phyloP scores from a whole-genome alignment of 2,329 filamentous ascomycete genomes.

The Botryotinia calthae region DNA sequence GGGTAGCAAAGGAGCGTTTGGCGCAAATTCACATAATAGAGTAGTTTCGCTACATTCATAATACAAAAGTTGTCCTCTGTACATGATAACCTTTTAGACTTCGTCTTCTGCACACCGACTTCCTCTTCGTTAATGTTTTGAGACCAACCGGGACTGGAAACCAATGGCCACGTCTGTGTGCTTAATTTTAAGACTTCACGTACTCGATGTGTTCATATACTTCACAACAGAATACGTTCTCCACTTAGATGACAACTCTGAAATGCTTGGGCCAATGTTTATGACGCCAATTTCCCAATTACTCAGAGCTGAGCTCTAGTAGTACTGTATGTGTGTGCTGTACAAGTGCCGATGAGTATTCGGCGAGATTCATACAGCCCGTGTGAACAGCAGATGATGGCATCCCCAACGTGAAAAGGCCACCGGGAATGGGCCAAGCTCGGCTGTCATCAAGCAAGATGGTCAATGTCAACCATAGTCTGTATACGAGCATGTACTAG shows the following conservation, averaged over 20 bases:
- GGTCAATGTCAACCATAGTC: background rate
- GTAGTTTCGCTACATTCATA: slow-evolving; percentile 16
- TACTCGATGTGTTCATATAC: background rate
- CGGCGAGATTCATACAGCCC: background rate
- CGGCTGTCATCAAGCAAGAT: background rate
- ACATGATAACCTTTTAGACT: background rate
- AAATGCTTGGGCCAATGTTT: background rate
- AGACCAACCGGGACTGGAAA: background rate
- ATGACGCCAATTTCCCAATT: background rate
- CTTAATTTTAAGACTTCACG: background rate
- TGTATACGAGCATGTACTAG: no score
- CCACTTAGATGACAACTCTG: background rate
- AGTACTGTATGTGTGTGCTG: background rate
- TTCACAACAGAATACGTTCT: background rate
- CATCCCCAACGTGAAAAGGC: background rate
- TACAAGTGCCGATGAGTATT: background rate
- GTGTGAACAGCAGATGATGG: slow-evolving; percentile 2
- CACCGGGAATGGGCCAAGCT: background rate
- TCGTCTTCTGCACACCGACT: background rate
- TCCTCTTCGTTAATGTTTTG: background rate
- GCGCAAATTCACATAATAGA: slow-evolving; percentile 16
- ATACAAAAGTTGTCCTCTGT: slow-evolving; percentile 17
- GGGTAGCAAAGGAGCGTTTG: slow-evolving; percentile 20
- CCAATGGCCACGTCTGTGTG: background rate
- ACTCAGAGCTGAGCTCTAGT: background rate